phyloP scores from a whole-genome alignment of 2,329 filamentous ascomycete genomes.

The Phaeophleospora eucalypticola region DNA sequence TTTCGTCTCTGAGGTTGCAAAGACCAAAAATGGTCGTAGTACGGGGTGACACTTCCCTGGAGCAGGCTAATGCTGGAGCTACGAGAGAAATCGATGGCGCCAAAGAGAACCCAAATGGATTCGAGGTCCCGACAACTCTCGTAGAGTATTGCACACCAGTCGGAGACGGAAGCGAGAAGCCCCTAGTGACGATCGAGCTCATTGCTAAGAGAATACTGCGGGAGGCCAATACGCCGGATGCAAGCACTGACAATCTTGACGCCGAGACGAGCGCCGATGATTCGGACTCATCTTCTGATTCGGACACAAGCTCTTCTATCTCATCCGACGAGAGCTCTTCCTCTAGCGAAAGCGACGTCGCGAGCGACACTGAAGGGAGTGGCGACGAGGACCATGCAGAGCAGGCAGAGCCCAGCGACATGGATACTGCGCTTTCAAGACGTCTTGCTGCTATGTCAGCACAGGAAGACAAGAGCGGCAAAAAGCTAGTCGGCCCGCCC shows the following conservation, averaged over 20 bases:
- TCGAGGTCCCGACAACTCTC: slow-evolving; percentile 54
- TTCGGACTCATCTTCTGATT: slow-evolving; percentile 16
- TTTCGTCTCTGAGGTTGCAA: slow-evolving; percentile 67
- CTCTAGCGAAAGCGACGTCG: not conserved
- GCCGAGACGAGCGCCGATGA: slow-evolving; percentile 1
- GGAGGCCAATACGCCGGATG: not conserved
- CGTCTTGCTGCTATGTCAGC: not conserved
- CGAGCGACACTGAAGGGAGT: slow-evolving; percentile 8
- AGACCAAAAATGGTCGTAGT: slow-evolving; percentile 74
- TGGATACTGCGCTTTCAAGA: not conserved
- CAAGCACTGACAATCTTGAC: not conserved
- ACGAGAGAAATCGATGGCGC: slow-evolving; percentile 15
- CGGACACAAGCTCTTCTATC: slow-evolving; percentile 10
- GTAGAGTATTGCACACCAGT: slow-evolving; percentile 48
- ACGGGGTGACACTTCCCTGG: slow-evolving; percentile 44
- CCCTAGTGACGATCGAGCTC: slow-evolving; percentile 77
- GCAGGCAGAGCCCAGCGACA: not conserved
- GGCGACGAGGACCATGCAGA: slow-evolving; percentile 12
- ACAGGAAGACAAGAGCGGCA: not conserved
- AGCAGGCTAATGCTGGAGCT: slow-evolving; percentile 31
- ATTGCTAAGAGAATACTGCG: slow-evolving; percentile 53
- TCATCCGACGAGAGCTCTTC: slow-evolving; percentile 6
- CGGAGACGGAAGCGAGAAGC: slow-evolving; percentile 54
- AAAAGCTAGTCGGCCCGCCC: slow-evolving; percentile 14
- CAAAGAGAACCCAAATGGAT: slow-evolving; percentile 35